Percentiles rank a stretch among this genome's conserved stretches.
phyloP scores from a whole-genome alignment of 2,329 filamentous ascomycete genomes.

The Dryadomyces quercivorus region DNA sequence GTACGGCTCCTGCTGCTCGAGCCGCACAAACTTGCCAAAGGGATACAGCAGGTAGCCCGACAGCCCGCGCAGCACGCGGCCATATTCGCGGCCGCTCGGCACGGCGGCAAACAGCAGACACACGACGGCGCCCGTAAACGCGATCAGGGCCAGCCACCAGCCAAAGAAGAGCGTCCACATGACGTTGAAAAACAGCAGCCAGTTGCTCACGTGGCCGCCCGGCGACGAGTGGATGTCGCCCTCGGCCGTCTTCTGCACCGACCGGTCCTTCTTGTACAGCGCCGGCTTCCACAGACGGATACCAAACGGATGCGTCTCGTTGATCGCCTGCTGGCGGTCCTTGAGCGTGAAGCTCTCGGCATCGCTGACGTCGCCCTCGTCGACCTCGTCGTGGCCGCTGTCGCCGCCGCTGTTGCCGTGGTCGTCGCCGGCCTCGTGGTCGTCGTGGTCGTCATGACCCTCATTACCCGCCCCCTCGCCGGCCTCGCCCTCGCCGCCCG shows the following conservation, averaged over 20 bases:
- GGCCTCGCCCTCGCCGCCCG: constrained; percentile 22
- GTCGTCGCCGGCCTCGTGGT: constrained; percentile 22
- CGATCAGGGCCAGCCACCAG: constrained; percentile 83
- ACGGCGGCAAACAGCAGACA: constrained; percentile 73
- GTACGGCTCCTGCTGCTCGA: constrained; percentile 90
- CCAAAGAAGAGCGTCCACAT: constrained; percentile 87
- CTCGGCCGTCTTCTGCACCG: constrained; percentile 91
- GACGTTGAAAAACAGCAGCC: constrained; percentile 79
- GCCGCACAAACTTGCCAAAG: constrained; percentile 88
- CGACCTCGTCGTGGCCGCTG: constrained; percentile 41
- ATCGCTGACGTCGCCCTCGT: constrained; percentile 68
- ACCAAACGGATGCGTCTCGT: constrained; percentile 96
- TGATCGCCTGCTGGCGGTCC: constrained; percentile 94
- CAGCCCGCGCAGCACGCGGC: constrained; percentile 71
- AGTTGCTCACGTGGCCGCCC: constrained; percentile 71
- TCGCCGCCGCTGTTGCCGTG: constrained; percentile 23
- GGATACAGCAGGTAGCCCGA: constrained; percentile 86
- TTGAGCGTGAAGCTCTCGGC: constrained; percentile 96
- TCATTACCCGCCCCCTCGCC: constrained; percentile 23
- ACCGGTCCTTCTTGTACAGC: constrained; percentile 93
- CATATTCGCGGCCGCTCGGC: constrained; percentile 75
- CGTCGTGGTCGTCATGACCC: constrained; percentile 20
- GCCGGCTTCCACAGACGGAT: constrained; percentile 99
- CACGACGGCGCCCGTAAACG: constrained; percentile 59
- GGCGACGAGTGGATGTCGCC: constrained; percentile 94